These are phyloP conservation scores for Beta vulgaris DNA, from an alignment of 148 eudicot genomes.

Conservation along the genomic window DNA sequence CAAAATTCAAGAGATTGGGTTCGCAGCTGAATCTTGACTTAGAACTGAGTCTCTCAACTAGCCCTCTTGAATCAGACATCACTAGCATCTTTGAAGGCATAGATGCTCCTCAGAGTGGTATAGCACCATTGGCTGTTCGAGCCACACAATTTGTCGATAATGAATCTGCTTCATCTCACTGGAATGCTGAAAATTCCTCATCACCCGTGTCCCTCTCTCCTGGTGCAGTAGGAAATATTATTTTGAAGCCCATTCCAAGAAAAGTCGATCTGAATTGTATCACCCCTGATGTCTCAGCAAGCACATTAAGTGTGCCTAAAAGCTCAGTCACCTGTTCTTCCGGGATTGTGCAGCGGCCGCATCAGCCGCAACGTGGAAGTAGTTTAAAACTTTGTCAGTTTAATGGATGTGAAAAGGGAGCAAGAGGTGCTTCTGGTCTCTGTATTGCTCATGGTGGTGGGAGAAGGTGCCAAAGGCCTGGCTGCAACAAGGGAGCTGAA, in stretches of 20 bases:
- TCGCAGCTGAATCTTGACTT: slow-evolving; percentile 46
- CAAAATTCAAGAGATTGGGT: slow-evolving; percentile 30
- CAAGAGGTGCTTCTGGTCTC: slow-evolving; percentile 94
- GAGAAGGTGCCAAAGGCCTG: slow-evolving; percentile 83
- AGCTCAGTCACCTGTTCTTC: slow-evolving; percentile 88
- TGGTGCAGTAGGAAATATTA: slow-evolving; percentile 22
- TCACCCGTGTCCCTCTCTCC: slow-evolving; percentile 30
- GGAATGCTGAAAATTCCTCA: slow-evolving; percentile 29
- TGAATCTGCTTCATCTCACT: slow-evolving; percentile 34
- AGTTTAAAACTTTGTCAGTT: slow-evolving; percentile 74
- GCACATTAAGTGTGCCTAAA: slow-evolving; percentile 48
- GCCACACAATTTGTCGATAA: slow-evolving; percentile 29
- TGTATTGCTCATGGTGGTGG: slow-evolving; percentile 99
- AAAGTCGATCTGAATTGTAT: slow-evolving; percentile 30
- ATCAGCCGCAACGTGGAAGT: slow-evolving; percentile 44
- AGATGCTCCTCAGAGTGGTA: slow-evolving; percentile 25
- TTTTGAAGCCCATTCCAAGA: slow-evolving; percentile 35
- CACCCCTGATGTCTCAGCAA: slow-evolving; percentile 48
- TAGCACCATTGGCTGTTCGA: slow-evolving; percentile 22
- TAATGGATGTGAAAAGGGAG: slow-evolving; percentile 81
- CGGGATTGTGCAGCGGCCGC: slow-evolving; percentile 48
- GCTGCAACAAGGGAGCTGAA: slow-evolving; percentile 96
- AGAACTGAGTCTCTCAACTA: slow-evolving; percentile 68
- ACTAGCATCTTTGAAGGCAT: slow-evolving; percentile 51
- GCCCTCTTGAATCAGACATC: slow-evolving; percentile 71